Conservation (phyloP, 768 basidiomycete species). For the Suillus hirtellus region DNA sequence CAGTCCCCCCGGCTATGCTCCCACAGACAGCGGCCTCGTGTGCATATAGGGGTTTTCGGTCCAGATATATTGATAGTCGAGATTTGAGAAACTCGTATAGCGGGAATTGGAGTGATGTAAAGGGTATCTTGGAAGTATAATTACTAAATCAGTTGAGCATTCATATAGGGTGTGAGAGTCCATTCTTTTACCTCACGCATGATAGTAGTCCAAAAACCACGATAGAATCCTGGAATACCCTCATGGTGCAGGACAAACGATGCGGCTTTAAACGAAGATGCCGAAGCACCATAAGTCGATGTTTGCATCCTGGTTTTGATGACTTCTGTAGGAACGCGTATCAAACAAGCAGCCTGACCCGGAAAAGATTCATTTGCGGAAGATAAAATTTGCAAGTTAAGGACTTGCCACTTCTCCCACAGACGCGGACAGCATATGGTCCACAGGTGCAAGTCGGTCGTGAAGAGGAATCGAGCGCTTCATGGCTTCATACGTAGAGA, state of each 20-base stretch:
- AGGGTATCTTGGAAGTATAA: slow-evolving; percentile 73
- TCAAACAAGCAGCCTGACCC: slow-evolving; percentile 77
- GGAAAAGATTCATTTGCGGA: slow-evolving; percentile 15
- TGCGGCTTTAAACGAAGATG: slow-evolving; percentile 63
- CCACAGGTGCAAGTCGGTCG: slow-evolving; percentile 62
- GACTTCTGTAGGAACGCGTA: slow-evolving; percentile 95
- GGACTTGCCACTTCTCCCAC: slow-evolving; percentile 55
- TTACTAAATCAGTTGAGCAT: slow-evolving; percentile 13
- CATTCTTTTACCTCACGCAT: slow-evolving; percentile 54
- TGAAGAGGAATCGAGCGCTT: slow-evolving; percentile 73
- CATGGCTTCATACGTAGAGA: slow-evolving; percentile 88
- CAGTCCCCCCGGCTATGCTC: slow-evolving; percentile 85
- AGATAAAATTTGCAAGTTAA: slow-evolving; percentile 13
- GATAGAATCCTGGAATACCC: slow-evolving; percentile 80
- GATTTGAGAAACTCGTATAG: slow-evolving; percentile 87
- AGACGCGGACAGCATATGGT: slow-evolving; percentile 61
- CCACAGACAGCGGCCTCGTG: slow-evolving; percentile 88
- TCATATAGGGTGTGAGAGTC: neutral
- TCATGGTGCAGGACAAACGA: slow-evolving; percentile 55
- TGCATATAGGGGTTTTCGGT: slow-evolving; percentile 59
- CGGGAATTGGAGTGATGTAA: slow-evolving; percentile 95
- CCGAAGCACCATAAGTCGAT: slow-evolving; percentile 61
- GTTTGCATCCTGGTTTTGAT: slow-evolving; percentile 94
- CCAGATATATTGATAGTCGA: slow-evolving; percentile 54
- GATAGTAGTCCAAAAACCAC: slow-evolving; percentile 83